Evolutionary conservation across 305 asterid species (phyloP), one percentile per base, ranked within the genome.

Genomic region (Coffea humblotiana): DNA sequence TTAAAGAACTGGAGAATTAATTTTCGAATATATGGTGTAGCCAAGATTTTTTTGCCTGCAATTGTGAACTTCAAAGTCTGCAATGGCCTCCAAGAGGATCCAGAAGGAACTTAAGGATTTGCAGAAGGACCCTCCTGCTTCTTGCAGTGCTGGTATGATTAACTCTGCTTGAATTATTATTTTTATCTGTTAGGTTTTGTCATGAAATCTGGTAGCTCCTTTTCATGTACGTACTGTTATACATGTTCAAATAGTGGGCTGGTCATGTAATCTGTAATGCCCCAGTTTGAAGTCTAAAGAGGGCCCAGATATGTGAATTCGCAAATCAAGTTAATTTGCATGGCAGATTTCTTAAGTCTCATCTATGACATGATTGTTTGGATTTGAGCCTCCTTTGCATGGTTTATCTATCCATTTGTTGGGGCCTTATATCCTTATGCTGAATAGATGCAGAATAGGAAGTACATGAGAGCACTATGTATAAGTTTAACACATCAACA

Each of bases 61-160:
- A 12, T 72, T 64, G 65, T 52, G 76, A 67, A 65, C 77, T 19
- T 67, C 27, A 49, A 51, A 18, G 64, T 51, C 54, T 56, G 60
- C 54, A 51, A 91, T 91, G 96, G 96, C 96, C 86, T 88, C 88
- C 18, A 85, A 84, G 79, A 82, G 88, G 78, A 85, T 85, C 23
- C 88, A 74, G 23, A 85, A 85, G 70, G 88, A 85, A 60, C 83
- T 85, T 29, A 85, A 81, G 82, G 88, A 85, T 37, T 72, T 85
- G 79, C 86, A 82, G 83, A 85, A 81, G 71, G 88, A 85, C 47
- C 88, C 88, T 77, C 88, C 88, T 48, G 80, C 77, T 69, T 85
- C 88, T 52, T 85, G 88, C 79, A 85, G 88, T 69, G 88, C 88
- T 80, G 88, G 88, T 85, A 73, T 54, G 81, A 78, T 13, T 19